Evolutionary conservation across 2,329 filamentous ascomycete species (phyloP).

Genomic region (Clonostachys rosea): DNA sequence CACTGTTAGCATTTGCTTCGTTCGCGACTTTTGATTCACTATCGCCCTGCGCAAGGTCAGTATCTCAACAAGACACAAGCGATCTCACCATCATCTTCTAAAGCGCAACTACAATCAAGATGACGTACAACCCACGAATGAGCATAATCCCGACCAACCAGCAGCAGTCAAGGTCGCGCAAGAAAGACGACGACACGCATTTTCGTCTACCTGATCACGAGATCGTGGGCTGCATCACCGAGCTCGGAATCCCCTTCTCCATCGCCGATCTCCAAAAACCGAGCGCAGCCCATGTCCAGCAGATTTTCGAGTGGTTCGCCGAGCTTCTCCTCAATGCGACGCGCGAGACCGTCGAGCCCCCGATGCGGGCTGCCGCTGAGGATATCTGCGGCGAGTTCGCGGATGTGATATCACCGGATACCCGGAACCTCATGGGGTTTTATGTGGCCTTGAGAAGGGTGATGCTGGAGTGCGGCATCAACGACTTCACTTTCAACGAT

Average conservation of each 20-base stretch:
- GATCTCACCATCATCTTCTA: not conserved
- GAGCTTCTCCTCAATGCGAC: constrained; percentile 92
- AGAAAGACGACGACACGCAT: constrained; percentile 56
- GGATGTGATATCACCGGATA: constrained; percentile 83
- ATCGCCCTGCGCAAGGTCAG: too few species aligned
- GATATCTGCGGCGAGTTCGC: constrained; percentile 80
- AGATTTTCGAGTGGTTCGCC: constrained; percentile 97
- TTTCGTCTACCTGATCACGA: constrained; percentile 65
- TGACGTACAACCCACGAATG: constrained; percentile 57
- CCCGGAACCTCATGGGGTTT: constrained; percentile 92
- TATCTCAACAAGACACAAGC: too few species aligned
- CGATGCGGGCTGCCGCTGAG: constrained; percentile 88
- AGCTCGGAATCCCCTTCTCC: constrained; percentile 89
- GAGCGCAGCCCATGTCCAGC: constrained; percentile 90
- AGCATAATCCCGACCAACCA: constrained; percentile 53
- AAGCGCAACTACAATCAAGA: constrained; percentile 18
- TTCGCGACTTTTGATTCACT: too few species aligned
- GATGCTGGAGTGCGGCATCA: constrained; percentile 82
- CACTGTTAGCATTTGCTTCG: too few species aligned
- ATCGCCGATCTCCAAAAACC: constrained; percentile 88
- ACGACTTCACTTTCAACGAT: constrained; percentile 90
- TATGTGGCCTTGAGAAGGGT: constrained; percentile 79
- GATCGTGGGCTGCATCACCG: constrained; percentile 94
- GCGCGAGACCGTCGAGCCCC: constrained; percentile 87
- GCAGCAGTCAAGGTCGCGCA: constrained; percentile 47